Conservation (phyloP, 768 basidiomycete species). For the Lentinula sp. region DNA sequence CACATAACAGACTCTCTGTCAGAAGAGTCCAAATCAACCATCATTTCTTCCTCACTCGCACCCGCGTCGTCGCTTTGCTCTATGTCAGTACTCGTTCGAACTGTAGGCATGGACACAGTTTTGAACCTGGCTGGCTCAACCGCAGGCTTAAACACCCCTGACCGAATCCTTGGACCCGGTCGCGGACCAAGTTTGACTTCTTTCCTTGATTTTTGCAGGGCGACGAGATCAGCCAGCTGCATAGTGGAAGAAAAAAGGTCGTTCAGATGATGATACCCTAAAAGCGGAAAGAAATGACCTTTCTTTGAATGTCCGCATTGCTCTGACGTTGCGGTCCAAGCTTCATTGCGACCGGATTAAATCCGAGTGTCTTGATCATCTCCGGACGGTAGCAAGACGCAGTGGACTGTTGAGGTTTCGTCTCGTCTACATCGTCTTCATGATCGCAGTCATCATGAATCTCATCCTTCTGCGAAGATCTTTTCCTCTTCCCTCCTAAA, state of each 20-base stretch:
- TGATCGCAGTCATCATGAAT: slow-evolving; percentile 11
- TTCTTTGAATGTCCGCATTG: slow-evolving; percentile 41
- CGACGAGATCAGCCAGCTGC: slow-evolving; percentile 55
- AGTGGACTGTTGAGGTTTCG: slow-evolving; percentile 15
- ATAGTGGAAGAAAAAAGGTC: background rate
- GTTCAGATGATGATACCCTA: background rate
- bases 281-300: slow-evolving; percentile 35
- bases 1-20: background rate
- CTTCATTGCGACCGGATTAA: slow-evolving; percentile 62
- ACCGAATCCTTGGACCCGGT: slow-evolving; percentile 59
- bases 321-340: slow-evolving; percentile 33
- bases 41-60: background rate
- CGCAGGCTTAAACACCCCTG: slow-evolving; percentile 41
- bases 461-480: slow-evolving; percentile 16
- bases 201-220: slow-evolving; percentile 42
- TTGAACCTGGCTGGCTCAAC: slow-evolving; percentile 17
- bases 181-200: slow-evolving; percentile 54
- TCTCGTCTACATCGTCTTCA: slow-evolving; percentile 2
- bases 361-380: slow-evolving; percentile 68
- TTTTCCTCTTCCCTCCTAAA: slow-evolving; percentile 18
- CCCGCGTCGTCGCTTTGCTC: too few relatives aligned
- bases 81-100: background rate
- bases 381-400: slow-evolving; percentile 45
- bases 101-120: background rate
- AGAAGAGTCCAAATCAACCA: background rate